Base-by-base conservation (phyloP, 1,284 basidiomycete species). In the Vanrija humicola region DNA sequence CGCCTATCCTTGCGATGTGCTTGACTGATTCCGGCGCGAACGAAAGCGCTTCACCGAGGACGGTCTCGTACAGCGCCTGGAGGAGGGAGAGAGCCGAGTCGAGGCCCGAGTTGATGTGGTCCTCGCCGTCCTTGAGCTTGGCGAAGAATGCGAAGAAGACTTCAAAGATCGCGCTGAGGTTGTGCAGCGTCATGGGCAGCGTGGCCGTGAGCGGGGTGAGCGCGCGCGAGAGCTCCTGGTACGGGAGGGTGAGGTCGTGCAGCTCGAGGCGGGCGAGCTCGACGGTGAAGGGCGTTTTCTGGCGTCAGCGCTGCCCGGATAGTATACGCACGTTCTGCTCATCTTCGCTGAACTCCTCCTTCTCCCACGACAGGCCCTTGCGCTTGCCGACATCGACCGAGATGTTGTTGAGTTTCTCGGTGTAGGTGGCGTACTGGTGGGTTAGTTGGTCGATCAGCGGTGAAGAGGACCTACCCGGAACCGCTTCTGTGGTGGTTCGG, bases 161-260 rank as follows among this genome's bases (percentile, higher is more conserved):
- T 5, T 60, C 48, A 26, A 67, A 62, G 5, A 93, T 80, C 15
- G 86, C 80, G 52, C 79, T 78, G 81, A 88, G 88, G 69, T 93
- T 88, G 65, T 89, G 87, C 10, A 95, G 77, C 3, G 91, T 82
- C 46, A 92, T 78, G 0, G 90, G 86, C 79, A 94, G 84, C 1
- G 88, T 90, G 3, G 83, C 81, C 1, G 87, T 85, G 25, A 92
- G 78, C 0, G 82, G 77, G 39, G 82, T 79, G 0, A 82, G 81
- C 50, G 81, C 79, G 54, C 82, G 79, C 3, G 86, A 83, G 61
- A 92, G 89, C 19, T 80, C 75, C 55, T 90, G 78, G 74, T 92
- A 94, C 0, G 84, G 80, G 0, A 86, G 82, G 0, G 88, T 82
- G 26, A 94, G 82, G 71, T 89, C 91, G 50, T 93, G 82, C 9